Conservation (phyloP, 768 basidiomycete genomes). For the Phlebiopsis flavidoalba region DNA sequence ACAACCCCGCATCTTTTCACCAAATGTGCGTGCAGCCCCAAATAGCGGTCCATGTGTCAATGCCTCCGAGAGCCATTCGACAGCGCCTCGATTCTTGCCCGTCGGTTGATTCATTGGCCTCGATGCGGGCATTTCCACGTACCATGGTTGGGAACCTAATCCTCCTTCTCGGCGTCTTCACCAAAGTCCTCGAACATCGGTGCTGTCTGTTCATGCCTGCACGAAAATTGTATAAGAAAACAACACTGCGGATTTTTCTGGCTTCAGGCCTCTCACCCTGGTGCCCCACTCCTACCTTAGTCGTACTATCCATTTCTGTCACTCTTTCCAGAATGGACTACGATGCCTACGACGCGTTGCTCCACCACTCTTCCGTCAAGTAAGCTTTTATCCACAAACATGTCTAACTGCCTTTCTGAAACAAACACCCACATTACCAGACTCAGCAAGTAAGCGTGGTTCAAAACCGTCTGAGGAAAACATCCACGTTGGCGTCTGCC, state of each 20-base stretch:
- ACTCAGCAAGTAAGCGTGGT: conserved; percentile 83
- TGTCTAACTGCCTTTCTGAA: not conserved
- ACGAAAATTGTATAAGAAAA: not conserved
- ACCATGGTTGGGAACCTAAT: too few relatives aligned
- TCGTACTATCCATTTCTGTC: not conserved
- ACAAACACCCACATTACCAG: conserved; percentile 28
- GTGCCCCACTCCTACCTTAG: not conserved
- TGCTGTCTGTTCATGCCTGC: not conserved
- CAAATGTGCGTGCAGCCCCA: too few relatives aligned
- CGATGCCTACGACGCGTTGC: conserved; percentile 73
- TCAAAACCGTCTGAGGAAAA: conserved; percentile 83
- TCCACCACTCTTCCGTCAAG: conserved; percentile 77
- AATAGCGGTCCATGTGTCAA: too few relatives aligned
- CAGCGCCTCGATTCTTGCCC: too few relatives aligned
- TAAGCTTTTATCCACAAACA: conserved; percentile 26
- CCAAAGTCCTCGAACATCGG: not conserved
- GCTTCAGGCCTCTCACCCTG: not conserved
- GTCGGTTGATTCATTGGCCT: too few relatives aligned
- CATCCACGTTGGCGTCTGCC: conserved; percentile 71
- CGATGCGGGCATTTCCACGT: too few relatives aligned
- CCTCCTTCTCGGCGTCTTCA: too few relatives aligned
- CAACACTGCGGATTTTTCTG: not conserved
- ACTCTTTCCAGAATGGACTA: conserved; percentile 51
- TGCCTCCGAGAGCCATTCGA: too few relatives aligned
- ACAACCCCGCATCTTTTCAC: too few relatives aligned